Conservation (phyloP, 1,284 basidiomycete genomes). For the Ceratobasidium papillatum region DNA sequence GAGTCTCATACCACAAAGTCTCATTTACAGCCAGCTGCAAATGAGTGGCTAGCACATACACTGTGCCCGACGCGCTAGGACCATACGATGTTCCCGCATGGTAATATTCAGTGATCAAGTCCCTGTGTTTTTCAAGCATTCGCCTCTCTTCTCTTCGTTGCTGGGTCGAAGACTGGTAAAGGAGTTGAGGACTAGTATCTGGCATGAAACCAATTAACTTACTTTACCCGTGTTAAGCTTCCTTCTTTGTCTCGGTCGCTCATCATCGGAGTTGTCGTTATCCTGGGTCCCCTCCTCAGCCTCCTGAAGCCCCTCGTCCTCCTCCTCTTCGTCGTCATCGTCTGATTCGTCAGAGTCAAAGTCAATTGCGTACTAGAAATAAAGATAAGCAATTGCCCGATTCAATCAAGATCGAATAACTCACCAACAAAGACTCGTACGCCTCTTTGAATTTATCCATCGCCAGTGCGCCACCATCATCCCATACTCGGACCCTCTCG, state of each 20-base stretch:
- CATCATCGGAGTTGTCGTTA: conserved; percentile 51
- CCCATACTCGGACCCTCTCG: conserved; percentile 85
- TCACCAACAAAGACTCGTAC: conserved; percentile 81
- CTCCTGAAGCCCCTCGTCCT: conserved; percentile 58
- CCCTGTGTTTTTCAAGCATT: conserved; percentile 64
- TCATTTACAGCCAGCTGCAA: conserved; percentile 94
- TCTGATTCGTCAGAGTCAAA: conserved; percentile 69
- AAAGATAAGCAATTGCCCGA: conserved; percentile 5
- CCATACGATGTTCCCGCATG: conserved; percentile 85
- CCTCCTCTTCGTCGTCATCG: conserved; percentile 52
- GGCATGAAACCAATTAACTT: background rate
- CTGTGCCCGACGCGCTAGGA: conserved; percentile 87
- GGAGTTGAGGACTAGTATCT: conserved; percentile 7
- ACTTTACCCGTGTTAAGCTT: conserved; percentile 40
- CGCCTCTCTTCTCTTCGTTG: conserved; percentile 69
- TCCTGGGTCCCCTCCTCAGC: conserved; percentile 54
- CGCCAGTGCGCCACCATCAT: conserved; percentile 80
- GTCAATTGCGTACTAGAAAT: conserved; percentile 71
- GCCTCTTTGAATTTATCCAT: conserved; percentile 72
- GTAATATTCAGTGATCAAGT: conserved; percentile 83
- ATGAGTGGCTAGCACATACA: conserved; percentile 89
- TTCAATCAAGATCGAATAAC: conserved; percentile 47
- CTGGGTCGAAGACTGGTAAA: conserved; percentile 51
- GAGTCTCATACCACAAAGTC: conserved; percentile 76
- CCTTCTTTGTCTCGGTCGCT: conserved; percentile 46